Base-by-base conservation (phyloP, 805 yeast species). In the Kockiozyma suomiensis region DNA sequence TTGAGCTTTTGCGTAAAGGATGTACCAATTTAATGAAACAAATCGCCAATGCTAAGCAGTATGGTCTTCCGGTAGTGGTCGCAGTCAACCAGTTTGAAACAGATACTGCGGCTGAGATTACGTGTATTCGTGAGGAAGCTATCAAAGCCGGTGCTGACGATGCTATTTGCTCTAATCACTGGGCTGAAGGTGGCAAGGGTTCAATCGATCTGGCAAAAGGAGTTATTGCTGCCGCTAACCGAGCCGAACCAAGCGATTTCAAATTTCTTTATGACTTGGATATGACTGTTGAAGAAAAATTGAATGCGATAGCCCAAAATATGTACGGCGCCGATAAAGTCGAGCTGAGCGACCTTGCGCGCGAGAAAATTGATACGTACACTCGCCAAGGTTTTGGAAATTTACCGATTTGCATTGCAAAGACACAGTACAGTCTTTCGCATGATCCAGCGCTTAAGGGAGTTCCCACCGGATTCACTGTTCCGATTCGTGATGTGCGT, bases 131-230 rank as follows among this genome's bases (percentile, higher is more conserved):
- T 70, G 81, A 84, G 69, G 92, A 88, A 66, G 88, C 98, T 7
- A 69, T 86, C 50, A 82, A 82, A 69, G 96, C 97, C 13, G 98
- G 98, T 68, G 98, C 98, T 6, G 80, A 81, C 64, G 96, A 86
- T 72, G 97, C 97, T 8, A 90, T 91, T 66, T 85, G 88, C 19
- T 84, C 97, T 4, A 88, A 86, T 76, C 97, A 93, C 76, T 93
- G 97, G 96, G 96, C 89, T 67, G 82, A 89, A 75, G 98, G 98
- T 77, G 98, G 98, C 66, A 76, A 77, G 61, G 98, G 98, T 58
- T 96, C 98, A 26, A 72, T 88, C 56, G 85, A 82, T 38, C 82
- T 93, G 58, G 97, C 98, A 45, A 75, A 86, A 66, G 87, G 94
- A 53, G 96, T 93, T 35, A 82, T 88, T 57, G 80, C 82, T 66